Evolutionary conservation across 805 yeast genomes (phyloP), one percentile per base, ranked within the genome.

Genomic region (Yamadazyma nakazawae): DNA sequence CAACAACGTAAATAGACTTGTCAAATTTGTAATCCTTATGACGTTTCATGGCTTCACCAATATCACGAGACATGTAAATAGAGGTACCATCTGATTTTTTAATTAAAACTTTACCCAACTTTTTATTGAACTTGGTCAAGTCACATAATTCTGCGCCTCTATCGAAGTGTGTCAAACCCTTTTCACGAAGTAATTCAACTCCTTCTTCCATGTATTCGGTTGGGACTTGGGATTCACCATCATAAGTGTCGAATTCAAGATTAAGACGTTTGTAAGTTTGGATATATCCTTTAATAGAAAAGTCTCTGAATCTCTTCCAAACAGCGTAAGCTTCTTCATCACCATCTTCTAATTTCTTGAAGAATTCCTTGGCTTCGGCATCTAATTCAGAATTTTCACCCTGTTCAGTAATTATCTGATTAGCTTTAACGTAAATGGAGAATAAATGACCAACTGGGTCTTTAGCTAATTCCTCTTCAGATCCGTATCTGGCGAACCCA

Each of bases 11-110:
- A 54, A 94, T 81, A 96, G 89, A 87, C 75, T 91, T 90, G 72
- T 92, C 98, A 63, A 94, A 94, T 47, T 89, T 73, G 72, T 83
- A 87, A 57, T 76, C 79, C 46, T 86, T 82, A 64, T 88, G 78
- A 76, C 99, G 92, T 62, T 86, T 88, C 62, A 85, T 82, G 46
- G 98, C 98, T 59, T 91, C 97, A 58, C 97, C 97, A 49, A 94
- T 85, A 68, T 94, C 99, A 74, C 99, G 84, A 52, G 98, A 91
- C 60, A 94, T 68, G 67, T 94, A 94, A 52, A 94, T 74, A 14
- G 96, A 87, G 19, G 99, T 88, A 64, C 98, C 98, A 64, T 94
- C 99, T 19, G 89, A 82, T 70, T 94, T 95, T 66, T 89, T 89
- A 42, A 94, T 92, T 54, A 94, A 79, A 47, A 88, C 88, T 71